Percentiles rank a stretch among this genome's conserved stretches.
Evolutionary conservation across 495 filamentous ascomycete genomes (phyloP).

Genomic region (Filosporella fistucella): DNA sequence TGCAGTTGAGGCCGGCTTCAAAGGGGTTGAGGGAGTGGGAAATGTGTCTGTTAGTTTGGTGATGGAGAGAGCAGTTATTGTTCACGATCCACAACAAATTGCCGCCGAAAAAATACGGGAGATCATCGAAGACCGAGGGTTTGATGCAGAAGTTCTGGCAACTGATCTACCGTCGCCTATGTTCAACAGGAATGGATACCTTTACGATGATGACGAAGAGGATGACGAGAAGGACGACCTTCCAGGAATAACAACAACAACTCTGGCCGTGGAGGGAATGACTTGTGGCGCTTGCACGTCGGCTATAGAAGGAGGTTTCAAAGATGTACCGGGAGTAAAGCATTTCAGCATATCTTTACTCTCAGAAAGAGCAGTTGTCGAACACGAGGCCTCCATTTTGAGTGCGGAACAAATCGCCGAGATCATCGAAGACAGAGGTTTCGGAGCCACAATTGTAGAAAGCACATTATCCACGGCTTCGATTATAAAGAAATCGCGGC

Average conservation of each 20-base stretch:
- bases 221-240: conserved; percentile 22
- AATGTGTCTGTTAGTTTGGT: conserved; percentile 87
- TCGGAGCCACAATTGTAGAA: conserved; percentile 76
- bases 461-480: conserved; percentile 33
- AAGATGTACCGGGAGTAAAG: conserved; percentile 67
- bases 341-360: conserved; percentile 92
- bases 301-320: conserved; percentile 81
- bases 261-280: conserved; percentile 87
- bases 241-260: conserved; percentile 53
- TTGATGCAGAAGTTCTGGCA: conserved; percentile 86
- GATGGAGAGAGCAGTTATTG: conserved; percentile 86
- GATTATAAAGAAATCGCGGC: conserved; percentile 27
- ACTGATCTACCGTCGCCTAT: conserved; percentile 60
- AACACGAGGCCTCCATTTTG: conserved; percentile 73
- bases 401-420: conserved; percentile 63
- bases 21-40: conserved; percentile 69
- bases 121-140: conserved; percentile 89
- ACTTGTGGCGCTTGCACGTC: conserved; percentile 95
- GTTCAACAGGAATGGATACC: conserved; percentile 25
- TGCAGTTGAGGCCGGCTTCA: conserved; percentile 80
- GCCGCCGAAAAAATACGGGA: conserved; percentile 70
- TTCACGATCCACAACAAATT: conserved; percentile 76
- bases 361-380: conserved; percentile 84
- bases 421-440: conserved; percentile 88
- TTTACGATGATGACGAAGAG: conserved; percentile 27